Conservation (phyloP, 2,329 filamentous ascomycete genomes). For the Aspergillus pseudoviridinutans region DNA sequence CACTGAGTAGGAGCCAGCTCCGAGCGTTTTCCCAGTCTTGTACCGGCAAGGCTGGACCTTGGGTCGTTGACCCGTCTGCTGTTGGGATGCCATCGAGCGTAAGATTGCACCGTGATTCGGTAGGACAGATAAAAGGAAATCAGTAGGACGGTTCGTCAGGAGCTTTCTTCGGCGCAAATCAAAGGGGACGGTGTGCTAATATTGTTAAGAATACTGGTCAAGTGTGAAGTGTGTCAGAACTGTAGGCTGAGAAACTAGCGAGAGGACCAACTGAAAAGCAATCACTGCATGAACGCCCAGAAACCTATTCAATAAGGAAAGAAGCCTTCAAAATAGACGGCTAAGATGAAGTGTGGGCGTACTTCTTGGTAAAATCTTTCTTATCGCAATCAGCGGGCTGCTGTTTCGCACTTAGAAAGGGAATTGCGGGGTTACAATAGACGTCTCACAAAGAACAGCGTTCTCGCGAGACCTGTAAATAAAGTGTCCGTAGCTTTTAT, state of each 20-base stretch:
- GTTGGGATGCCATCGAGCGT: conserved; percentile 28
- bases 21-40: conserved; percentile 97
- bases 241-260: background rate
- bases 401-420: background rate
- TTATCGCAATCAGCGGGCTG: background rate
- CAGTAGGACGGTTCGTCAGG: background rate
- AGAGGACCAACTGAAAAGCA: background rate
- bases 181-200: background rate
- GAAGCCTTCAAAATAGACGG: background rate
- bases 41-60: conserved; percentile 94
- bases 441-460: background rate
- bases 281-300: background rate
- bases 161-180: background rate
- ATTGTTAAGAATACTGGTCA: background rate
- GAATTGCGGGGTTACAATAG: background rate
- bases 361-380: background rate
- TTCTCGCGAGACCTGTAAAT: background rate
- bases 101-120: background rate
- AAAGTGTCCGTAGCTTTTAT: background rate
- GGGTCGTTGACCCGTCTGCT: conserved; percentile 38
- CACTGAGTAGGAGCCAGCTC: conserved; percentile 94
- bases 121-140: background rate
- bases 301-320: background rate
- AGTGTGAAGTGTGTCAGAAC: background rate
- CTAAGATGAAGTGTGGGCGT: background rate